These are phyloP conservation scores for Lentinula boryana DNA, from an alignment of 768 basidiomycete genomes.

Conservation along the genomic window DNA sequence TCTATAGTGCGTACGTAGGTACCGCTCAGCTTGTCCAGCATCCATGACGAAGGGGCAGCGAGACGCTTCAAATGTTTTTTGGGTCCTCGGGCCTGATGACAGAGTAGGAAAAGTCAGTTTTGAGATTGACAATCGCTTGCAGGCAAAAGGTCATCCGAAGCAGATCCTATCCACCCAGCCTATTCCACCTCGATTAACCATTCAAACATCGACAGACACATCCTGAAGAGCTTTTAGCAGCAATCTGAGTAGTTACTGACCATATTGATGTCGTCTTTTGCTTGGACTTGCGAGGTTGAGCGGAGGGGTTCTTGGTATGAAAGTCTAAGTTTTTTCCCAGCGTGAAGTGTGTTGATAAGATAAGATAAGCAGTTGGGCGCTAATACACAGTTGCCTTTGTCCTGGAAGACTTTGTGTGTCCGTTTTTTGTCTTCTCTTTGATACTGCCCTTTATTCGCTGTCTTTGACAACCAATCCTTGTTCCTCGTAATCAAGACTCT, in stretches of 20 bases:
- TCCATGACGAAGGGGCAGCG: slow-evolving; percentile 97
- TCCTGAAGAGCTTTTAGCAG: background rate
- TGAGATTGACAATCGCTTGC: background rate
- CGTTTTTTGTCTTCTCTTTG: background rate
- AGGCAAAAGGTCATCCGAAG: slow-evolving; percentile 32
- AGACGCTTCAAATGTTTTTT: slow-evolving; percentile 99
- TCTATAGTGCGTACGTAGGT: slow-evolving; percentile 65
- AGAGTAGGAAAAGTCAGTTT: slow-evolving; percentile 19
- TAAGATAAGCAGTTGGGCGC: background rate
- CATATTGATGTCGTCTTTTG: slow-evolving; percentile 33
- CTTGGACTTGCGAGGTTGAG: slow-evolving; percentile 5
- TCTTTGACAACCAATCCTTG: background rate
- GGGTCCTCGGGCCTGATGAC: slow-evolving; percentile 84
- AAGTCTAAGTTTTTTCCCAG: background rate
- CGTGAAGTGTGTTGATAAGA: background rate
- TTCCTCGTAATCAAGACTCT: background rate
- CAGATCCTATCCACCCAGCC: slow-evolving; percentile 29
- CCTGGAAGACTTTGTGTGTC: background rate
- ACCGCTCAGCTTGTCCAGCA: slow-evolving; percentile 97
- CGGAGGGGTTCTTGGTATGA: background rate
- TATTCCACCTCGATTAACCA: slow-evolving; percentile 19
- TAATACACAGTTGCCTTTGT: background rate
- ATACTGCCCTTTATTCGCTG: background rate
- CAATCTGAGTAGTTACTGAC: slow-evolving; percentile 24
- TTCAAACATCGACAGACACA: background rate